Evolutionary conservation across 192 early-diverging fungal species (phyloP), one percentile per base, ranked within the genome.

Genomic region (Bifiguratus adelaidae): DNA sequence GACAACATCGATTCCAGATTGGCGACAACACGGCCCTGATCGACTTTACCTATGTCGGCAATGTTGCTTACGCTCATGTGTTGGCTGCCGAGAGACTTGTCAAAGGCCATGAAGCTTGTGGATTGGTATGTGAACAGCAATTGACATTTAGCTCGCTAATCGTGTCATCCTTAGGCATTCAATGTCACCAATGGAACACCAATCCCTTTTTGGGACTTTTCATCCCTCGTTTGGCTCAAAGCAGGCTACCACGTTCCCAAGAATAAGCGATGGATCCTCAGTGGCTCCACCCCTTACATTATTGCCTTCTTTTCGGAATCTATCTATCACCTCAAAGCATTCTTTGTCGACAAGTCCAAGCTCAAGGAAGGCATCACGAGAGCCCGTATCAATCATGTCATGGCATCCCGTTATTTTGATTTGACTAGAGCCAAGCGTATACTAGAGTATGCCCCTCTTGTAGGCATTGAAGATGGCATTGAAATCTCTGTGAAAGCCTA

Each of bases 41-140:
- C 60, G 94, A 97, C 52, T 91, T 78, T 58, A 95, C 94, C 7
- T 92, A 92, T 53, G 94, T 97, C 4, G 88, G 78, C 54, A 97
- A 97, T 49, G 81, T 86, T n/a, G 89, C 89, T 5, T 87, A 93
- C 45, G 81, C 89, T 9, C 94, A 97, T 59, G 55, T 95, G 8
- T 67, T 92, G 41, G 91, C 91, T 6, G 85, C 81, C 2, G 78
- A 93, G 30, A 81, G 77, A 44, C 57, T 94, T 24, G 48, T 58
- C 7, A 36, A n/a, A n/a, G n/a, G n/a, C n/a, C n/a, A n/a, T n/a
- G n/a, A n/a, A n/a, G n/a, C n/a, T 45, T 16, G 52, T 38, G 70
- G 64, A 61, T 56, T 74, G 66, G 45, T 72, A 80, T 21, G 53
- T n/a, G n/a, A n/a, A n/a, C n/a, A n/a, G n/a, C n/a, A n/a, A n/a